Conservation (phyloP, 2,329 filamentous ascomycete genomes). For the Rhynchosporium secalis region DNA sequence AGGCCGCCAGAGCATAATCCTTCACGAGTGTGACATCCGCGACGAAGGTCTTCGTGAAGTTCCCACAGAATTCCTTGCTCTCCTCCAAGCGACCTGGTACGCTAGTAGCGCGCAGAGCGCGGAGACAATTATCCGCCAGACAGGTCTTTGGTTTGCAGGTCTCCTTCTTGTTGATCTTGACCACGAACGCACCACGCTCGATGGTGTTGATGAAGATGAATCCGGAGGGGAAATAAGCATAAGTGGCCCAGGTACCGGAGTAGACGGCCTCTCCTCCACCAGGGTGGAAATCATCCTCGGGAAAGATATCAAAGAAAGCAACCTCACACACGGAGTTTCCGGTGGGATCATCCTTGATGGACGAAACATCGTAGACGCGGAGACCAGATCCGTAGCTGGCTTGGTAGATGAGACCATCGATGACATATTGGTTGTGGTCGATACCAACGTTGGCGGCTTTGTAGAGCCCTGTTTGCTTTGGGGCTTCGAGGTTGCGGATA, state of each 20-base stretch:
- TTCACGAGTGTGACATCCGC: slow-evolving; percentile 17
- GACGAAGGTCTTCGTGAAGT: slow-evolving; percentile 20
- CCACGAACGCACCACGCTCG: slow-evolving; percentile 42
- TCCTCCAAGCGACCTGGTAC: slow-evolving; percentile 34
- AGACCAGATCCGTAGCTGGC: slow-evolving; percentile 53
- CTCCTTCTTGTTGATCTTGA: slow-evolving; percentile 23
- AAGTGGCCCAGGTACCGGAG: slow-evolving; percentile 47
- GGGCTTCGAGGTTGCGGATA: slow-evolving; percentile 43
- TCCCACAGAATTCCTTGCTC: slow-evolving; percentile 40
- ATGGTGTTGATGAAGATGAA: slow-evolving; percentile 43
- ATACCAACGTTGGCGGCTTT: slow-evolving; percentile 43
- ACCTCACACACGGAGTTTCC: slow-evolving; percentile 45
- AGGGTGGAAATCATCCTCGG: slow-evolving; percentile 30
- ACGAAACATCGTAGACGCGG: slow-evolving; percentile 40
- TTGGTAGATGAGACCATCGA: slow-evolving; percentile 47
- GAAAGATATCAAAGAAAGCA: slow-evolving; percentile 39
- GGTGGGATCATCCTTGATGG: slow-evolving; percentile 39
- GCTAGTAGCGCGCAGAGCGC: slow-evolving; percentile 39
- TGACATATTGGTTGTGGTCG: slow-evolving; percentile 51
- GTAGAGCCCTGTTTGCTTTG: slow-evolving; percentile 47
- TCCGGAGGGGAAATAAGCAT: slow-evolving; percentile 43
- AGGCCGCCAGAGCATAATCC: slow-evolving; percentile 18
- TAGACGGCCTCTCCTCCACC: slow-evolving; percentile 44
- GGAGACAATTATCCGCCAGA: slow-evolving; percentile 42
- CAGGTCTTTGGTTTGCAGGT: slow-evolving; percentile 15